phyloP scores from a whole-genome alignment of 169 alveolate genomes.

The Eimeria acervulina region DNA sequence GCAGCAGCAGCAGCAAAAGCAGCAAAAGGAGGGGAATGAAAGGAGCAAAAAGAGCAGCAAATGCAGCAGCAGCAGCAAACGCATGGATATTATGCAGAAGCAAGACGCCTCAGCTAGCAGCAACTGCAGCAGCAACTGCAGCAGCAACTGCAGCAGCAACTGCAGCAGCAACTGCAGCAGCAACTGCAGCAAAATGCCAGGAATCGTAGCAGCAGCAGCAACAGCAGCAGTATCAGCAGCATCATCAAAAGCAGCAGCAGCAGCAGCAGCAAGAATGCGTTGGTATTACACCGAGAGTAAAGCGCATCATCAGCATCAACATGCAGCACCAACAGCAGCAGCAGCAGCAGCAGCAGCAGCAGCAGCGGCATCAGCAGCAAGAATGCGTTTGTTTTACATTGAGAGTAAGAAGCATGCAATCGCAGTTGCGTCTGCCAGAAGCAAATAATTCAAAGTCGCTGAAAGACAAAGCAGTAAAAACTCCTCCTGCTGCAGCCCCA shows the following conservation, averaged over 20 bases:
- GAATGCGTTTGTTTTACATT: too few relatives aligned
- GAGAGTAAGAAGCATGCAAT: neutral
- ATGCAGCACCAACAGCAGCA: too few relatives aligned
- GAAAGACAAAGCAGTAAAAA: neutral
- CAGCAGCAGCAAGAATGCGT: too few relatives aligned
- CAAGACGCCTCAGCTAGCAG: neutral
- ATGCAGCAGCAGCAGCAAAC: too few relatives aligned
- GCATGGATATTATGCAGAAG: neutral
- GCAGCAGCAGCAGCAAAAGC: constrained; percentile 2
- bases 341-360: neutral
- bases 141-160: neutral
- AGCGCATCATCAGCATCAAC: too few relatives aligned
- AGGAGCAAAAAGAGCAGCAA: too few relatives aligned
- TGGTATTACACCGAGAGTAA: neutral
- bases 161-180: constrained; percentile 8
- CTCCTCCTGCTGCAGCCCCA: neutral
- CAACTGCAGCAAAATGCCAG: constrained; percentile 4
- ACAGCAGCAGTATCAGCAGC: too few relatives aligned
- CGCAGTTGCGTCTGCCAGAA: constrained; percentile 52
- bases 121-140: neutral
- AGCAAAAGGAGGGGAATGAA: neutral
- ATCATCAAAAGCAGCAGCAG: too few relatives aligned
- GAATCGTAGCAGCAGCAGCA: neutral
- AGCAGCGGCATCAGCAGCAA: neutral
- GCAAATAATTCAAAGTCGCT: neutral